These are phyloP conservation scores for Lithospermum erythrorhizon DNA, from an alignment of 257 asterid genomes.

Conservation along the genomic window DNA sequence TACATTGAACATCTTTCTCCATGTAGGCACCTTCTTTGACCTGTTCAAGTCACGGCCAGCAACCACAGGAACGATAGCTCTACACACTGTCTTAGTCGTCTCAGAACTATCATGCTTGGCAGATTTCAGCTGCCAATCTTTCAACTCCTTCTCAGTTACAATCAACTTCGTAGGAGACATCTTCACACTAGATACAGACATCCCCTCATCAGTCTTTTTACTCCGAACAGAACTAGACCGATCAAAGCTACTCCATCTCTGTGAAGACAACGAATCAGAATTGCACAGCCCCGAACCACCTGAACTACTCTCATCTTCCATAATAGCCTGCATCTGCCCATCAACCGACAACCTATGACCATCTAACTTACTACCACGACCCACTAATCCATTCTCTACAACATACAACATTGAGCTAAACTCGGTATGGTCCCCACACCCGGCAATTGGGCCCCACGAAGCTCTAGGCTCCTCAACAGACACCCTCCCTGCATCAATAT, in stretches of 20 bases:
- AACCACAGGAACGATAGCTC: background rate
- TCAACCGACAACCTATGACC: constrained; percentile 55
- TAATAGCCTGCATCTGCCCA: constrained; percentile 78
- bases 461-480: constrained; percentile 87
- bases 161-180: constrained; percentile 71
- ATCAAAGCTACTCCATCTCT: constrained; percentile 76
- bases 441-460: constrained; percentile 96
- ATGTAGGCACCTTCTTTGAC: background rate
- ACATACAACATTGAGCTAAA: constrained; percentile 69
- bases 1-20: background rate
- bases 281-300: background rate
- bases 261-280: constrained; percentile 2
- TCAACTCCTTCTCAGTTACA: constrained; percentile 79
- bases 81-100: background rate
- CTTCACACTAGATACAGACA: constrained; percentile 10
- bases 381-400: constrained; percentile 50
- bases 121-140: constrained; percentile 56
- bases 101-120: background rate
- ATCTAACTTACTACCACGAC: constrained; percentile 36
- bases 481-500: constrained; percentile 19
- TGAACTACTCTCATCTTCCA: constrained; percentile 76
- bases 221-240: constrained; percentile 81
- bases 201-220: constrained; percentile 42
- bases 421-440: constrained; percentile 79
- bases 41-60: background rate